phyloP scores from a whole-genome alignment of 192 early-diverging fungal genomes.

The Gigaspora rosea region DNA sequence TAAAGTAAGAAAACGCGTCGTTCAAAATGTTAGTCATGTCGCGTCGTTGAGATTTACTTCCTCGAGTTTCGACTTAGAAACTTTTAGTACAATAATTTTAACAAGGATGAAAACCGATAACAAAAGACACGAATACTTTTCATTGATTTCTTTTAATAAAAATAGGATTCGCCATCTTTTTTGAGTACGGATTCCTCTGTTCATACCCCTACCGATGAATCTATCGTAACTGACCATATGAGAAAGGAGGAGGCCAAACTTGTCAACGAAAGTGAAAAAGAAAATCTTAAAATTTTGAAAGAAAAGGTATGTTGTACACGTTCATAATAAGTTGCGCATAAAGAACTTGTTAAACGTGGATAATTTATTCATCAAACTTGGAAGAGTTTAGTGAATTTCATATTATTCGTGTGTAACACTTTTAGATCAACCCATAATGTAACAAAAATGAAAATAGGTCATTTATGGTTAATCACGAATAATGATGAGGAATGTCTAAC shows the following conservation, averaged over 20 bases:
- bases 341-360: not conserved
- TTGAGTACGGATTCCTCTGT: conserved; percentile 24
- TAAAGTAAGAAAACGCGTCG: conserved; percentile 22
- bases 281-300: conserved; percentile 49
- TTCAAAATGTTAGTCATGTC: conserved; percentile 19
- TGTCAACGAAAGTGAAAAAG: conserved; percentile 40
- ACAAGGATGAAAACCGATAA: not conserved
- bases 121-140: not conserved
- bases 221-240: conserved; percentile 43
- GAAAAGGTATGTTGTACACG: conserved; percentile 38
- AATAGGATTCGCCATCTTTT: conserved; percentile 17
- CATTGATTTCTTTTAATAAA: not conserved
- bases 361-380: conserved; percentile 24
- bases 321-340: conserved; percentile 8
- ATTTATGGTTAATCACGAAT: not conserved
- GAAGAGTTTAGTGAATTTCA: not conserved
- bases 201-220: conserved; percentile 9
- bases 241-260: conserved; percentile 47
- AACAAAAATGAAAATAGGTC: too few relatives aligned
- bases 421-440: too few relatives aligned
- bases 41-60: not conserved
- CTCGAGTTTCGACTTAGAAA: not conserved
- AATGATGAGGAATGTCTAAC: too few relatives aligned
- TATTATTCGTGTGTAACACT: not conserved
- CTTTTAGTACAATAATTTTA: not conserved